Base-by-base conservation (phyloP, 2,329 filamentous ascomycete genomes). In the Neocucurbitaria cava region DNA sequence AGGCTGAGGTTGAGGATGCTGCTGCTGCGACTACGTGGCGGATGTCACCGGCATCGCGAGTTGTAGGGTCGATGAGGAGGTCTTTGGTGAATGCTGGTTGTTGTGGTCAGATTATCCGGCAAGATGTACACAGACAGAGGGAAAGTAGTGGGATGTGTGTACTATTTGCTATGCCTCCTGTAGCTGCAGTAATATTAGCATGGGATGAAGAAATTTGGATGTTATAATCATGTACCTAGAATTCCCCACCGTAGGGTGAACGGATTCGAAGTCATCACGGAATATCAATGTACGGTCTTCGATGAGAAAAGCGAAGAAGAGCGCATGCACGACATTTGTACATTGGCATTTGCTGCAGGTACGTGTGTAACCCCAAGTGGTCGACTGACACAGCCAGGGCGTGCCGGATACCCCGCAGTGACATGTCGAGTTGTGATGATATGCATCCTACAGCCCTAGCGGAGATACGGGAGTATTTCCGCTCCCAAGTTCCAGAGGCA, bases 1-100 rank as follows among this genome's bases (percentile, higher is more conserved):
- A 80, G 56, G 82, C 79, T 40, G 89, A 91, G 45, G 83, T 86
- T 5, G 91, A 95, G 1, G 91, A 94, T 23, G 91, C 89, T 5
- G 90, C 91, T 21, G 91, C 92, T 21, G 88, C 85, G 46, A 96
- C 83, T 67, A 86, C 84, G 78, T 96, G 91, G 49, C 83, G 82
- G 59, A 96, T 82, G 66, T 95, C 90, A 53, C 80, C 77, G 46
- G 89, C 89, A 44, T 83, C 82, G 64, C 92, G 89, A 40, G 81
- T 80, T 35, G 83, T 79, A 17, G 92, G 89, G 75, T 92, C 86
- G 58, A 85, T 83, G 62, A 92, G 86, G 46, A 96, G 84, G 71
- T 96, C 92, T 76, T 88, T 88, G 66, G 87, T 84, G 78, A 64
- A 64, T 13, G 48, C 48, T 50, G 48, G 33, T 20, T 23, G 33